Evolutionary conservation across 2,329 filamentous ascomycete genomes (phyloP), one percentile per base, ranked within the genome.

Genomic region (Cyclaneusma minus): DNA sequence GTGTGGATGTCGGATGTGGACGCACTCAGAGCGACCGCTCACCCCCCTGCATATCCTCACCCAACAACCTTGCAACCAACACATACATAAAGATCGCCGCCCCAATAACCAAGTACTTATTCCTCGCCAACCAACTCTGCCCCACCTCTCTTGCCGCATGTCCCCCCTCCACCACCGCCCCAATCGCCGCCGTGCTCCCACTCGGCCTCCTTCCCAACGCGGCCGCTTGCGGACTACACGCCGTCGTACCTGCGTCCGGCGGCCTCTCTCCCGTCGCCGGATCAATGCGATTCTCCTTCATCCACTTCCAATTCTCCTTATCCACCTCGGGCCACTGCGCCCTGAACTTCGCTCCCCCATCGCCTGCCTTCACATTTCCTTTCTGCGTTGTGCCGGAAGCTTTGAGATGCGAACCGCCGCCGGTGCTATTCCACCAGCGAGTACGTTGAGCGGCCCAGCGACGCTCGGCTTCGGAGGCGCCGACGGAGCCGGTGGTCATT

Each of bases 391-490:
- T 49, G 29, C 61, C 48, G 23, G 10, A 62, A 50, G 4, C 60
- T 59, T 2, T 56, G 16, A 54, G 47, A 33, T 75, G 68, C 3
- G 77, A 79, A 6, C 87, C 87, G 27, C 83, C 84, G 21, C 87
- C 85, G 0, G 87, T 95, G 17, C 75, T 81, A 55, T 98, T 98
- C 85, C 85, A 95, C 89, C 89, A 98, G 29, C 81, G 63, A 10
- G 82, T 81, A 35, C 80, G 67, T 13, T 66, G 63, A 0, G 89
- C 84, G 25, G 84, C 70, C 42, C 76, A 67, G 49, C 71, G 77
- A 34, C 87, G 70, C 58, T 95, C 85, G 3, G 67, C 60, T 25
- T 81, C 68, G 0, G 70, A 77, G 11, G 75, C 81, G 5, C 76
- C 75, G 16, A 98, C 70, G 16, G 77, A 85, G 3, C 89, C 89